Evolutionary conservation across 352 stramenopile species (phyloP), one percentile per base, ranked within the genome.

Genomic region (Elongisporangium prolatum): DNA sequence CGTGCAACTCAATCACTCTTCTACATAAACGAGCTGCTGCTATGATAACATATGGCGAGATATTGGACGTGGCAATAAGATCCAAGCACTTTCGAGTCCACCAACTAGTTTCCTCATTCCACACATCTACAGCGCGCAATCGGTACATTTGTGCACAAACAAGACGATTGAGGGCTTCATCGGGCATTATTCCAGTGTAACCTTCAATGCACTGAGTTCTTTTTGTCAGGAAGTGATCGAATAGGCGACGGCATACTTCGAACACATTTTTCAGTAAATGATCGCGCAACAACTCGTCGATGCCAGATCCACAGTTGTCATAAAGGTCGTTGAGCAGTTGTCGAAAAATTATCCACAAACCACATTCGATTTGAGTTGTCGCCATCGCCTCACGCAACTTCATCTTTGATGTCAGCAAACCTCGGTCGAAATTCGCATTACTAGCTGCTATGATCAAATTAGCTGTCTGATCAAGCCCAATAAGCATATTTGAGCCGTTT

Each of bases 61-160:
- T 20, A 28, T 18, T 51, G 18, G 25, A 24, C 8, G 18, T 66
- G 20, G 44, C n/a, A 9, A 68, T 49, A 7, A 74, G 21, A 57
- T 66, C 37, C 37, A 71, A 51, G 18, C 56, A 50, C 9, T 48
- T 63, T 52, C 68, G 50, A 68, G 71, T 54, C 67, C 67, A 74
- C 63, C 63, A 71, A 20, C 25, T 20, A 22, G 65, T 61, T 17
- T 48, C 34, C 50, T 70, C 59, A n/a, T 55, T 52, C 55, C 55
- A 65, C 13, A 57, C 48, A 38, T 65, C 25, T 37, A 70, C 28
- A 52, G 60, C 16, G 11, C 10, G 2, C 34, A 65, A 21, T 58
- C 68, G 71, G 14, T 21, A 59, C 34, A 49, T 22, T 20, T 66
- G 21, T 4, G 48, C 55, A 22, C 67, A 74, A 21, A 74, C 14